Evolutionary conservation across 208 protist species (phyloP).

Genomic region (Trypanosoma cruzi): DNA sequence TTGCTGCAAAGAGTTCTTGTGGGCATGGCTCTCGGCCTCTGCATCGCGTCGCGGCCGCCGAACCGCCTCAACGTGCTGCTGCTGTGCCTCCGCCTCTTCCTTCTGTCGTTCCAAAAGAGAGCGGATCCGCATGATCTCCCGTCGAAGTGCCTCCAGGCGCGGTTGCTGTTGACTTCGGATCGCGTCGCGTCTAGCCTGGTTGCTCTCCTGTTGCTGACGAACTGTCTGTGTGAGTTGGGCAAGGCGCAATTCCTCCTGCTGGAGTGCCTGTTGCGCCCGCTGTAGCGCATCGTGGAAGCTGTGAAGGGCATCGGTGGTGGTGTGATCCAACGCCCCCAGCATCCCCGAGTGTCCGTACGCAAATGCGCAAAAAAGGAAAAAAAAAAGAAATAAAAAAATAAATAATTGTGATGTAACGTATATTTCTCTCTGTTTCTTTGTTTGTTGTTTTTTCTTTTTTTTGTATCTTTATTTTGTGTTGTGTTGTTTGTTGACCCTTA

Average conservation of each 20-base stretch:
- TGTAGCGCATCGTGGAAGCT: constrained; percentile 44
- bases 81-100: constrained; percentile 11
- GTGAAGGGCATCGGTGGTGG: constrained; percentile 36
- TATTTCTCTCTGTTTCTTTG: background rate
- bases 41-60: constrained; percentile 24
- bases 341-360: constrained; percentile 19
- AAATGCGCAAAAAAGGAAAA: background rate
- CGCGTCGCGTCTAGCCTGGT: constrained; percentile 4
- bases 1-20: constrained; percentile 6
- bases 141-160: constrained; percentile 37
- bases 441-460: background rate
- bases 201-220: constrained; percentile 13
- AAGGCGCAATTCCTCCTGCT: constrained; percentile 40
- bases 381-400: no score
- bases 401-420: background rate
- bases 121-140: constrained; percentile 38
- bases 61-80: constrained; percentile 33
- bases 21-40: constrained; percentile 16
- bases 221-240: constrained; percentile 19
- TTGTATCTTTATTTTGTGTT: background rate
- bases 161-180: constrained; percentile 32
- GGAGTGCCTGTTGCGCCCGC: constrained; percentile 37
- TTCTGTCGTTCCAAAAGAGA: constrained; percentile 25
- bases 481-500: no score
- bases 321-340: constrained; percentile 37